Conservation (phyloP, 805 yeast genomes). For the Spathaspora sp. region DNA sequence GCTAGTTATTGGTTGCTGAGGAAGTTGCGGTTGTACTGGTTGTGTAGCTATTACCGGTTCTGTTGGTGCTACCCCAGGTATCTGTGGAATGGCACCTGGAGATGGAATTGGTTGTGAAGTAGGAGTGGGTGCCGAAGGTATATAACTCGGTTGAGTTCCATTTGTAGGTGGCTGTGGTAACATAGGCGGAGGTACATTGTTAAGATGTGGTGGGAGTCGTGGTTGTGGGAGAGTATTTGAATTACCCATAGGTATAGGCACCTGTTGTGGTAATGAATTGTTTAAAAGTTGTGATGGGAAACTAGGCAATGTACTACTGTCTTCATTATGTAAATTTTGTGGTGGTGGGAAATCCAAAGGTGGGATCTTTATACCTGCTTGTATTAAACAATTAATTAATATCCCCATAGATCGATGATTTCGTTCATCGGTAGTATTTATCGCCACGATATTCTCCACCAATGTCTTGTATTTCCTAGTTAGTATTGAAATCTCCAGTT, state of each 20-base stretch:
- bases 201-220: constrained; percentile 2
- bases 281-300: neutral
- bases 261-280: neutral
- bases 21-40: neutral
- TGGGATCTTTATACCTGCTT: constrained; percentile 67
- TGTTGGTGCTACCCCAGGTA: neutral
- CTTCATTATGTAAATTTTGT: neutral
- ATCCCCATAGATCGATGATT: constrained; percentile 49
- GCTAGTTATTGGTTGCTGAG: neutral
- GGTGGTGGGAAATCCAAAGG: constrained; percentile 54
- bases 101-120: neutral
- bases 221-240: neutral
- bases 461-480: constrained; percentile 61
- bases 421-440: constrained; percentile 56
- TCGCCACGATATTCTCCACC: constrained; percentile 54
- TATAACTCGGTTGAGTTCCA: constrained; percentile 1
- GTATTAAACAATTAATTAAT: constrained; percentile 46
- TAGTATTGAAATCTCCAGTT: constrained; percentile 36
- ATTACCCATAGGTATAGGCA: neutral
- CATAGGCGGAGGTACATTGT: neutral
- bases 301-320: neutral
- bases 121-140: neutral
- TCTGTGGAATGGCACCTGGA: neutral
- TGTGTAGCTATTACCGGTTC: neutral
- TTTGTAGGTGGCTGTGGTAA: constrained; percentile 4